A percentile compares a stretch with the other conserved stretches of the same genome.
These are phyloP conservation scores for Saccharomycopsis hybrid DNA, from an alignment of 1,139 yeast species.

Conservation along the genomic window DNA sequence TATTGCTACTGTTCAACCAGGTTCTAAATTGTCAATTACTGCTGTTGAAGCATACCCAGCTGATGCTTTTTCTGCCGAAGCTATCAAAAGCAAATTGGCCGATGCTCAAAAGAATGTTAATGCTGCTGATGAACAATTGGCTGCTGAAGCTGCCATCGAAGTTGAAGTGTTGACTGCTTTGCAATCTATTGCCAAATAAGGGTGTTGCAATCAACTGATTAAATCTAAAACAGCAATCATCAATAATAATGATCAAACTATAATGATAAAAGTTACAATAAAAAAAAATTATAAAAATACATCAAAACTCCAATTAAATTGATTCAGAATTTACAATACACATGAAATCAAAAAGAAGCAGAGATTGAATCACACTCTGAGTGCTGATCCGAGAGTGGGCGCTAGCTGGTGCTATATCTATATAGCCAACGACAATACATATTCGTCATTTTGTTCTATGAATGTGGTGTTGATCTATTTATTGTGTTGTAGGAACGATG, in stretches of 20 bases:
- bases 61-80: conserved; percentile 77
- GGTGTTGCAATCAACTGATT: background rate
- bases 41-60: conserved; percentile 95
- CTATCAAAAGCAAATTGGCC: conserved; percentile 73
- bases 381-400: no score
- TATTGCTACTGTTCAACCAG: conserved; percentile 94
- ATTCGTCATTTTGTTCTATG: no score
- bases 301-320: no score
- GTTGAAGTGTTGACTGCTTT: conserved; percentile 95
- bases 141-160: conserved; percentile 94
- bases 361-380: no score
- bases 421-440: no score
- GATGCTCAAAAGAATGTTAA: conserved; percentile 93
- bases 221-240: no score
- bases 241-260: background rate
- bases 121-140: conserved; percentile 79
- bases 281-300: background rate
- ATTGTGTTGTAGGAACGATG: no score
- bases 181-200: conserved; percentile 78
- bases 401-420: no score
- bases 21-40: conserved; percentile 82
- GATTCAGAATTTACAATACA: no score
- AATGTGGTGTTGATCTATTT: no score
- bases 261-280: background rate
- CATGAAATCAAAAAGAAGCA: no score